Evolutionary conservation across 2,329 filamentous ascomycete species (phyloP).

Genomic region (Zymoseptoria pseudotritici): DNA sequence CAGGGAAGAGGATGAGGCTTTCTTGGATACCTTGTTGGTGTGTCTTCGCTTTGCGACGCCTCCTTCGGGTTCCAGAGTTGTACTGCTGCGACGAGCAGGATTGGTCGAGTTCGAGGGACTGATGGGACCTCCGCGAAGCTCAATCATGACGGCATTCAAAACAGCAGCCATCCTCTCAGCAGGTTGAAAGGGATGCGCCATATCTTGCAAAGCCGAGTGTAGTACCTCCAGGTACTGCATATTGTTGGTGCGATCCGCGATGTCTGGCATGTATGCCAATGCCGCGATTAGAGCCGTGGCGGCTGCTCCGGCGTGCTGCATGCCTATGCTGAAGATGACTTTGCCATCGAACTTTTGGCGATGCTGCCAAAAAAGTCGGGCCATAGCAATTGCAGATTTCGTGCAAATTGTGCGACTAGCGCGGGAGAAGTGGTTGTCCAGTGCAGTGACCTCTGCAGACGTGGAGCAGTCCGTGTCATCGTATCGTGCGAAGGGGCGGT

Average conservation of each 20-base stretch:
- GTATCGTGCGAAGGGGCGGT: conserved; percentile 22
- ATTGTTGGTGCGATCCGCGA: conserved; percentile 18
- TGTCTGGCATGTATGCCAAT: conserved; percentile 19
- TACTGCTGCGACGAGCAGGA: conserved; percentile 15
- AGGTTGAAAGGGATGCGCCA: conserved; percentile 19
- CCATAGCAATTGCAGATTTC: conserved; percentile 19
- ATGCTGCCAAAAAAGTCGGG: conserved; percentile 22
- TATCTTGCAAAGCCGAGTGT: conserved; percentile 19
- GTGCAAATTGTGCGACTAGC: conserved; percentile 22
- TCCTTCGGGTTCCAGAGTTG: conserved; percentile 10
- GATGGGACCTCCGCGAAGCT: conserved; percentile 19
- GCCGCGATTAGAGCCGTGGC: conserved; percentile 22
- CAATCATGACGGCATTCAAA: conserved; percentile 19
- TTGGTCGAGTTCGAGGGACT: conserved; percentile 11
- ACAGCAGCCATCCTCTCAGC: conserved; percentile 20
- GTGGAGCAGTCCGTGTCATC: conserved; percentile 12
- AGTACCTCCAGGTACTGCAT: conserved; percentile 22
- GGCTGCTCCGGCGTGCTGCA: conserved; percentile 22
- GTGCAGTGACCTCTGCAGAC: conserved; percentile 14
- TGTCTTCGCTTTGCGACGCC: conserved; percentile 15
- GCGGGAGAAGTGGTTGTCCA: conserved; percentile 20
- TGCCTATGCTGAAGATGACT: conserved; percentile 19
- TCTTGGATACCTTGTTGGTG: conserved; percentile 1
- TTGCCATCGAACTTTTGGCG: conserved; percentile 21
- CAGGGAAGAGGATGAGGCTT: not conserved